phyloP scores from a whole-genome alignment of 2,329 filamentous ascomycete genomes.

The Fusarium sp. region DNA sequence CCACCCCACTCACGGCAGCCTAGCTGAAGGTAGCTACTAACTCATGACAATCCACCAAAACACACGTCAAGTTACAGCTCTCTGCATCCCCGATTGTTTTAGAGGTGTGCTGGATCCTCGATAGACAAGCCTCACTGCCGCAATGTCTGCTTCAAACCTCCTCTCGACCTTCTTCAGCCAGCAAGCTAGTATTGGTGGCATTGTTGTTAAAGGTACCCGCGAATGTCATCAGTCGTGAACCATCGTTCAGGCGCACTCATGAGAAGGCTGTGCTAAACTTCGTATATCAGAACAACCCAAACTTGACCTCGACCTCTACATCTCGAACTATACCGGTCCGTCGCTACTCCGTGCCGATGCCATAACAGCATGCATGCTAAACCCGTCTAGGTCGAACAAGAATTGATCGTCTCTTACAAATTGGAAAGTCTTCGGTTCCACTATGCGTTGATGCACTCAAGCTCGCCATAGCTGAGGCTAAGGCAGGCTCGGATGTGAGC shows the following conservation, averaged over 20 bases:
- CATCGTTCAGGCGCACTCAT: neutral
- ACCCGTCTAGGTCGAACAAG: conserved; percentile 75
- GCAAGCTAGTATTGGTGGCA: conserved; percentile 59
- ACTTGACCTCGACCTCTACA: conserved; percentile 91
- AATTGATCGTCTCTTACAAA: conserved; percentile 82
- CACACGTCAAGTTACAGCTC: conserved; percentile 41
- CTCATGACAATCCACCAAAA: conserved; percentile 29
- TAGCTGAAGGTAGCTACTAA: conserved; percentile 10
- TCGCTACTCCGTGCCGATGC: neutral
- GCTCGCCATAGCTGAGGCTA: conserved; percentile 79
- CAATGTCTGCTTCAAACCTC: conserved; percentile 53
- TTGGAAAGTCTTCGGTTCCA: conserved; percentile 81
- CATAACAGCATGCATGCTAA: conserved; percentile 19
- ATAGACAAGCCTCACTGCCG: conserved; percentile 17
- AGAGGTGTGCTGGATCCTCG: conserved; percentile 5
- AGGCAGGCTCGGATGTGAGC: conserved; percentile 77
- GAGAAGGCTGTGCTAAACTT: conserved; percentile 23
- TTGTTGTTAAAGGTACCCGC: conserved; percentile 61
- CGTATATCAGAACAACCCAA: conserved; percentile 75
- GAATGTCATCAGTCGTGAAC: conserved; percentile 10
- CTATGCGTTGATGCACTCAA: conserved; percentile 85
- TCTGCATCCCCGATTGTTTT: conserved; percentile 12
- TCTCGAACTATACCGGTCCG: conserved; percentile 86
- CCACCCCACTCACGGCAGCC: conserved; percentile 34
- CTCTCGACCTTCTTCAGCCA: conserved; percentile 59